Evolutionary conservation across 768 basidiomycete species (phyloP).

Genomic region (Tulasnella sp.): DNA sequence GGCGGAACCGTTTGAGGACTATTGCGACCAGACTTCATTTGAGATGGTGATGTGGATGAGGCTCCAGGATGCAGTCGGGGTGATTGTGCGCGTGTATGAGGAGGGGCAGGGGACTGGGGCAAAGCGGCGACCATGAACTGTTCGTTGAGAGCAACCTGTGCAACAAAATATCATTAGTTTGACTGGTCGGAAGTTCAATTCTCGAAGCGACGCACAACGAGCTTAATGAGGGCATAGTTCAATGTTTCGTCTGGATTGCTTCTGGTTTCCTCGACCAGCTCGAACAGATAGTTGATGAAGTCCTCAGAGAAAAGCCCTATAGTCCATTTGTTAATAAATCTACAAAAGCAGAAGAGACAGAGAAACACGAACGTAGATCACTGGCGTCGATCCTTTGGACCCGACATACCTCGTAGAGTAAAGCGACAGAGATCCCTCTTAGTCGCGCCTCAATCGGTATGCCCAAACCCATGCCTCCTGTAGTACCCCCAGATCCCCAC

Average conservation of each 20-base stretch:
- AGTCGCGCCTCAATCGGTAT: slow-evolving; percentile 79
- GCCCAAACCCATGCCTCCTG: slow-evolving; percentile 27
- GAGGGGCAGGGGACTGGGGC: slow-evolving; percentile 18
- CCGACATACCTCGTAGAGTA: slow-evolving; percentile 88
- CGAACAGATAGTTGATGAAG: slow-evolving; percentile 84
- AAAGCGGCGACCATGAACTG: slow-evolving; percentile 94
- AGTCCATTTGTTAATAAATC: neutral
- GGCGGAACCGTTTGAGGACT: neutral
- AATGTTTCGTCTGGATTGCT: slow-evolving; percentile 82
- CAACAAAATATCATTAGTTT: neutral
- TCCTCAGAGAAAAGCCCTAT: slow-evolving; percentile 68
- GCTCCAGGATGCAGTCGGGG: neutral
- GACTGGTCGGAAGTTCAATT: neutral
- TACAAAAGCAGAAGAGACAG: neutral
- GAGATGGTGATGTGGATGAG: slow-evolving; percentile 15
- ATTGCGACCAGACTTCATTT: neutral
- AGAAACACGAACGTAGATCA: slow-evolving; percentile 58
- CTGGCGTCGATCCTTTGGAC: slow-evolving; percentile 71
- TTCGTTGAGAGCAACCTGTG: slow-evolving; percentile 87
- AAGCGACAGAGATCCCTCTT: slow-evolving; percentile 52
- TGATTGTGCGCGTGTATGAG: slow-evolving; percentile 16
- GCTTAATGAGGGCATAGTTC: slow-evolving; percentile 91
- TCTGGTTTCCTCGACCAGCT: slow-evolving; percentile 86
- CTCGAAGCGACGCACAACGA: slow-evolving; percentile 53
- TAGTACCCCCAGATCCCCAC: slow-evolving; percentile 33